Evolutionary conservation across 768 basidiomycete genomes (phyloP).

Genomic region (Fomitopsis pulvina): DNA sequence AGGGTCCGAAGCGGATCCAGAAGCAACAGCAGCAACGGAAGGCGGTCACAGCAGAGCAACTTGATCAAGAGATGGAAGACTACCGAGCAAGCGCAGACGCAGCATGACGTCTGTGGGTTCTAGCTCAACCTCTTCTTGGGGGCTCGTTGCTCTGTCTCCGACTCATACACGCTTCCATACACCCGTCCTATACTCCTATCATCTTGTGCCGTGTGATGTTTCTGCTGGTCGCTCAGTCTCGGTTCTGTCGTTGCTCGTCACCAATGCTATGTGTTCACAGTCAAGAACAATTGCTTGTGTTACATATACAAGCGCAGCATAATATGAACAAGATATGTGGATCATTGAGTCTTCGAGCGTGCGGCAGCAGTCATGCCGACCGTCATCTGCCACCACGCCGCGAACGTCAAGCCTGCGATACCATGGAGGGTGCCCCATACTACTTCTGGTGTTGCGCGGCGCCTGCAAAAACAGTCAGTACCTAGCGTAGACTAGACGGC

Average conservation of each 20-base stretch:
- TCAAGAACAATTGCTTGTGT: too few relatives aligned
- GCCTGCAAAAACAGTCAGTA: slow-evolving; percentile 27
- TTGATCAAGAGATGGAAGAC: slow-evolving; percentile 79
- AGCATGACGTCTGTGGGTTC: neutral
- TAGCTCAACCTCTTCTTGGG: too few relatives aligned
- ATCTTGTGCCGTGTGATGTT: too few relatives aligned
- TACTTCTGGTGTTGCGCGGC: slow-evolving; percentile 62
- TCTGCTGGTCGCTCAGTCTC: too few relatives aligned
- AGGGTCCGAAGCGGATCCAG: slow-evolving; percentile 69
- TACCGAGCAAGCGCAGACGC: slow-evolving; percentile 45
- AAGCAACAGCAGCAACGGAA: slow-evolving; percentile 30
- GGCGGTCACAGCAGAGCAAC: slow-evolving; percentile 40
- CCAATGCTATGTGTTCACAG: too few relatives aligned
- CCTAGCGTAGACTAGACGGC: neutral
- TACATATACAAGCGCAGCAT: too few relatives aligned
- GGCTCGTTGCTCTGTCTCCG: too few relatives aligned
- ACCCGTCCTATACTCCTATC: too few relatives aligned
- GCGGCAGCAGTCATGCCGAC: slow-evolving; percentile 30
- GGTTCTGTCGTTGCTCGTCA: too few relatives aligned
- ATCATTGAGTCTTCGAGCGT: slow-evolving; percentile 16
- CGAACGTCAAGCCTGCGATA: slow-evolving; percentile 61
- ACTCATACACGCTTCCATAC: too few relatives aligned
- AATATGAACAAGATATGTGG: neutral
- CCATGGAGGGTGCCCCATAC: slow-evolving; percentile 74
- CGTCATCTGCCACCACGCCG: slow-evolving; percentile 80